Evolutionary conservation across 805 yeast species (phyloP), one percentile per base, ranked within the genome.

Genomic region (Hanseniaspora singularis): DNA sequence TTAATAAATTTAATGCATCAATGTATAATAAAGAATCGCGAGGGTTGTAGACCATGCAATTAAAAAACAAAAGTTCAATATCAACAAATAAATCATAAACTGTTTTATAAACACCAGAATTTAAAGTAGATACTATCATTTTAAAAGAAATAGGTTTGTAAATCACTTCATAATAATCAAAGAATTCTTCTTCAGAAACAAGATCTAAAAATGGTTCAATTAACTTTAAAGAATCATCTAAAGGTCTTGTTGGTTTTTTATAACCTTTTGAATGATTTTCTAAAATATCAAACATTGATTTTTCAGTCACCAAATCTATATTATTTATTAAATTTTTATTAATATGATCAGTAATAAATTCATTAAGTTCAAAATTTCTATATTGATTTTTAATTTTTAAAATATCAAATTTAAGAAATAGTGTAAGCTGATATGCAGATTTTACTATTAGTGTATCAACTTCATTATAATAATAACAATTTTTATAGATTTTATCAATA

Each of bases 11-110:
- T 32, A 60, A 63, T 0, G 96, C 80, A 63, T 86, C 94, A 50
- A 74, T 74, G 57, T 77, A 76, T 33, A 88, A 78, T 45, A 76
- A 69, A 45, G 92, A 76, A 1, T 73, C 76, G 44, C 81, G 81
- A 50, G 77, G 81, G 61, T 88, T 89, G 63, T 78, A 89, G 1
- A 71, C 60, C 57, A 77, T 76, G 1, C 96, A 95, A 62, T 92
- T 92, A 38, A 68, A 57, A 64, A 88, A 87, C 12, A 89, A 78
- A 44, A 79, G 64, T 24, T 67, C 64, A 6, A 81, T 67, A 43
- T 79, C 81, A 18, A 68, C 70, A 48, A 72, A 64, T 55, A 86
- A 82, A 40, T 70, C 75, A 31, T 71, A 73, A 49, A 85, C 69
- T 33, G 73, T 71, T 3, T 69, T 66, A 50, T 75, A 74, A 26